Evolutionary conservation across 2,329 filamentous ascomycete genomes (phyloP).

Genomic region (Coniochaeta hoffmannii): DNA sequence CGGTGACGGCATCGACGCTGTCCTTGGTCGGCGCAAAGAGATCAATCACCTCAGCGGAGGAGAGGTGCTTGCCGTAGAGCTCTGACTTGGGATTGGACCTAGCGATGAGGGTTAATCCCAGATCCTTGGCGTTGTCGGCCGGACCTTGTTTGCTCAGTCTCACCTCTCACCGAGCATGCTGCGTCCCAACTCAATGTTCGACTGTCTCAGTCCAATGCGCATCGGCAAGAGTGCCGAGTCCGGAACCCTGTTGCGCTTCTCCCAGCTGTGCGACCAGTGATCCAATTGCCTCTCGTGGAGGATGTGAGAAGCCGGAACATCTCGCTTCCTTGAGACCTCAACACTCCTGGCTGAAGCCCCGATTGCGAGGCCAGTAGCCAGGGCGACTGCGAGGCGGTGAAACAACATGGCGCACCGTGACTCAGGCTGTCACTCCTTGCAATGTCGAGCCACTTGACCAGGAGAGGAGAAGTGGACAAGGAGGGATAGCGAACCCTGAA

Average conservation of each 20-base stretch:
- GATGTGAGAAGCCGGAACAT: background rate
- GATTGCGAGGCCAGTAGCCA: conserved; percentile 2
- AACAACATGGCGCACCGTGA: conserved; percentile 2
- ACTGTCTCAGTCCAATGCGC: conserved; percentile 3
- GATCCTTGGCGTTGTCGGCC: background rate
- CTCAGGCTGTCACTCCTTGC: background rate
- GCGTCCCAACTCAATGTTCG: conserved; percentile 1
- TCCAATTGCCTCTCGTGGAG: conserved; percentile 2
- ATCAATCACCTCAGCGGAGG: background rate
- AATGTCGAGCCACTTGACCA: background rate
- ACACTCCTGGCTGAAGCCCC: background rate
- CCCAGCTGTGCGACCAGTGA: background rate
- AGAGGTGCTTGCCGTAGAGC: conserved; percentile 2
- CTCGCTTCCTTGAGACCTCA: background rate
- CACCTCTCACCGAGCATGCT: background rate
- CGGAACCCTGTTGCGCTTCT: background rate
- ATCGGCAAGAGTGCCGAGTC: background rate
- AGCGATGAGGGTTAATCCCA: background rate
- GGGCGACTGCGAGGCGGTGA: background rate
- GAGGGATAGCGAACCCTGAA: background rate
- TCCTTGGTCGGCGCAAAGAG: background rate
- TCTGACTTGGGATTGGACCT: background rate
- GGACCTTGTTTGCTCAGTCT: background rate
- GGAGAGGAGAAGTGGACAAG: background rate
- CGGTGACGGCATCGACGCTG: background rate